Percentiles rank a stretch among this genome's conserved stretches.
These are phyloP conservation scores for Linanthus parryae DNA, from an alignment of 148 eudicot species.

Conservation along the genomic window DNA sequence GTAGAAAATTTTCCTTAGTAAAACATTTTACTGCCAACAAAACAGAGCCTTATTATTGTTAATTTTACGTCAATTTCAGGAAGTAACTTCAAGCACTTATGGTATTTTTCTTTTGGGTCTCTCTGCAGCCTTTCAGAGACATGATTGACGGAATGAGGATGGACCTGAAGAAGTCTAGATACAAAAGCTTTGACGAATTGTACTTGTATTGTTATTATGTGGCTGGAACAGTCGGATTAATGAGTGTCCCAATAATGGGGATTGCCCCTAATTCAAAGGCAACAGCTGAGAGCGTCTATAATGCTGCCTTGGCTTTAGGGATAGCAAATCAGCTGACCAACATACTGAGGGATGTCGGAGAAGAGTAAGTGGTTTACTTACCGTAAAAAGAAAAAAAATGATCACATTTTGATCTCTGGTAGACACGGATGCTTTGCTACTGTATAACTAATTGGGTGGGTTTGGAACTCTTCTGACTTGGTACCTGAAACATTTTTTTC, in stretches of 20 bases:
- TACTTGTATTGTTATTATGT: slow-evolving; percentile 94
- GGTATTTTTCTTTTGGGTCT: no score
- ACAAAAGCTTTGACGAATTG: slow-evolving; percentile 78
- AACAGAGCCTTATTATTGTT: no score
- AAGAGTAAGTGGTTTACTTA: slow-evolving; percentile 60
- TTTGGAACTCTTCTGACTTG: no score
- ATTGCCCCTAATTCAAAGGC: slow-evolving; percentile 83
- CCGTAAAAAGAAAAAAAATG: no score
- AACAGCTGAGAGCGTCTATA: slow-evolving; percentile 85
- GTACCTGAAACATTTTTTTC: no score
- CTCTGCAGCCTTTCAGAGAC: slow-evolving; percentile 88
- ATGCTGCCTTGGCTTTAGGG: slow-evolving; percentile 81
- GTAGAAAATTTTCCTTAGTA: no score
- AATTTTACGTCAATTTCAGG: no score
- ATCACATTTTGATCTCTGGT: no score
- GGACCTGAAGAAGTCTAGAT: slow-evolving; percentile 88
- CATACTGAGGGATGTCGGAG: slow-evolving; percentile 97
- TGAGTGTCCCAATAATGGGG: slow-evolving; percentile 98
- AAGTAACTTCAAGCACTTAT: no score
- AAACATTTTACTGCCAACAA: no score
- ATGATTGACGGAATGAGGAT: slow-evolving; percentile 98
- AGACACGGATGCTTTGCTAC: no score
- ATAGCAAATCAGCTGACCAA: slow-evolving; percentile 96
- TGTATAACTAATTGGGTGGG: no score
- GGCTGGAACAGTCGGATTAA: slow-evolving; percentile 94